Conservation (phyloP, 2,329 filamentous ascomycete genomes). For the Alternaria ventricosa region DNA sequence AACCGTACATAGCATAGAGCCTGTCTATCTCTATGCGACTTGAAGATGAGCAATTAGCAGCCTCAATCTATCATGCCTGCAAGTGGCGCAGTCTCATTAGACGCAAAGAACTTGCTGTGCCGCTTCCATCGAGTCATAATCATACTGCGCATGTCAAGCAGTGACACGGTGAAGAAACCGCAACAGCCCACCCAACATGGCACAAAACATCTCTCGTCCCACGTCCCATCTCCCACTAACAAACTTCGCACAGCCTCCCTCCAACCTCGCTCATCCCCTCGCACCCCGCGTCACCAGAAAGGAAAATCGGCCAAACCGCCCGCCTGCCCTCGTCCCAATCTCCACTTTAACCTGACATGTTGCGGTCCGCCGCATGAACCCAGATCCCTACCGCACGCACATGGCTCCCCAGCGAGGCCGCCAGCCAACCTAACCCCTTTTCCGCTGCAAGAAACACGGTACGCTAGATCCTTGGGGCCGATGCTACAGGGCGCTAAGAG, state of each 20-base stretch:
- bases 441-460: constrained; percentile 11
- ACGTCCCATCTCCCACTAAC: not conserved
- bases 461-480: constrained; percentile 4
- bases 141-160: not conserved
- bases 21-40: not conserved
- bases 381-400: not conserved
- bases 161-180: not conserved
- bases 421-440: constrained; percentile 6
- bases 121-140: not conserved
- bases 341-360: constrained; percentile 2
- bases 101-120: not conserved
- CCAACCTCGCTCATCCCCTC: not conserved
- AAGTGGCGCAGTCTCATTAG: not conserved
- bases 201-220: not conserved
- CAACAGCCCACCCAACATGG: not conserved
- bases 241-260: not conserved
- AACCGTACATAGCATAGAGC: not conserved
- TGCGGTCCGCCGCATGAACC: constrained; percentile 3
- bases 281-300: not conserved
- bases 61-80: not conserved
- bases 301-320: not conserved
- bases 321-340: not conserved
- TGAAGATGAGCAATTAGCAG: not conserved
- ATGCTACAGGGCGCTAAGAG: not conserved
- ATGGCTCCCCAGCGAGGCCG: not conserved